Evolutionary conservation across 1,284 basidiomycete species (phyloP).

Genomic region (Cryptococcus sp.): DNA sequence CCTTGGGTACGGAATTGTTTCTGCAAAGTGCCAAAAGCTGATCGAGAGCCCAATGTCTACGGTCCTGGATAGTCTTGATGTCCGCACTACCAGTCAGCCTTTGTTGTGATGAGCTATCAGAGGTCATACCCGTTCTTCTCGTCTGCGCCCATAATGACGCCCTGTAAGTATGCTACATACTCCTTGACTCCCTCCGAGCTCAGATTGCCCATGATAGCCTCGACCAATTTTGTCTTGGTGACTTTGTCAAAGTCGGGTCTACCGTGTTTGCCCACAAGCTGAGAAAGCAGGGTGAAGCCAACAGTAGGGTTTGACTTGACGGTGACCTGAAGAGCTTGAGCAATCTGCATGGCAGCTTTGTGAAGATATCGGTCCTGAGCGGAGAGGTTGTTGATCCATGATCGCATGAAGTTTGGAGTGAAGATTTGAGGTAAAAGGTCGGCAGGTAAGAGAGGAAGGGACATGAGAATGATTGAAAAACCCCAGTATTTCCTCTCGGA

Average conservation of each 20-base stretch:
- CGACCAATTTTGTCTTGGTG: conserved; percentile 90
- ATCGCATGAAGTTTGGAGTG: conserved; percentile 92
- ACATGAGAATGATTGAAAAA: conserved; percentile 83
- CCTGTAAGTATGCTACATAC: conserved; percentile 71
- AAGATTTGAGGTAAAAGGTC: conserved; percentile 78
- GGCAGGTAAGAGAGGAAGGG: conserved; percentile 64
- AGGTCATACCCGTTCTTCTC: conserved; percentile 47
- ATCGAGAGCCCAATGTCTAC: conserved; percentile 76
- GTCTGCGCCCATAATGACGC: conserved; percentile 55
- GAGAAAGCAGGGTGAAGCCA: conserved; percentile 79
- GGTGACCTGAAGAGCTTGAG: conserved; percentile 67
- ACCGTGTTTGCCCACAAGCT: conserved; percentile 81
- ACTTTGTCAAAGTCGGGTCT: conserved; percentile 84
- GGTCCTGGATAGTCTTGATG: conserved; percentile 34
- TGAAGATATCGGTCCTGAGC: conserved; percentile 82
- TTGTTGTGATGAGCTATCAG: conserved; percentile 2
- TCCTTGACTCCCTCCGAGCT: conserved; percentile 68
- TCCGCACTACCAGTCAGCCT: conserved; percentile 20
- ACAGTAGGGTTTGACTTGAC: conserved; percentile 72
- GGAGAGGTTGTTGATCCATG: conserved; percentile 92
- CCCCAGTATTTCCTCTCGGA: conserved; percentile 92
- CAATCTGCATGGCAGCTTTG: conserved; percentile 77
- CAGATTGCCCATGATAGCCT: conserved; percentile 74
- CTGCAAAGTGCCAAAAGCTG: conserved; percentile 75
- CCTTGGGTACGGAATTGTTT: conserved; percentile 74